These are phyloP conservation scores for Laguncularia racemosa DNA, from an alignment of 345 rosid genomes.

Conservation along the genomic window DNA sequence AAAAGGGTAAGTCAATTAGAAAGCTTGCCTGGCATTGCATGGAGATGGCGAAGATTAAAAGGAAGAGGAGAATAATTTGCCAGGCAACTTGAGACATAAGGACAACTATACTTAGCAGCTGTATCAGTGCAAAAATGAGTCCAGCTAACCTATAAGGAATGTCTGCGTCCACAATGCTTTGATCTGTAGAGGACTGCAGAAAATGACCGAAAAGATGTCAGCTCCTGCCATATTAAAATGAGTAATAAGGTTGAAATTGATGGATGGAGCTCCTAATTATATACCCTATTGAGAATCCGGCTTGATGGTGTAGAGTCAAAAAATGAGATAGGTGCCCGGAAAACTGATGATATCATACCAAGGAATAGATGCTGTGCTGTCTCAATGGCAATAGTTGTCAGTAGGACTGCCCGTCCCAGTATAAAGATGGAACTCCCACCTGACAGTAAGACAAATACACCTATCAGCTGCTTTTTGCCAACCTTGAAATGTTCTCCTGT, in stretches of 20 bases:
- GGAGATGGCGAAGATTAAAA: slow-evolving; percentile 43
- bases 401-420: slow-evolving; percentile 54
- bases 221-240: no score
- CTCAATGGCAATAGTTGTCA: slow-evolving; percentile 49
- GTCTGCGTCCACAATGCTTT: slow-evolving; percentile 66
- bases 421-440: slow-evolving; percentile 63
- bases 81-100: slow-evolving; percentile 63
- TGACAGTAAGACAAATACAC: slow-evolving; percentile 42
- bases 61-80: slow-evolving; percentile 55
- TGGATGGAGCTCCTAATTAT: slow-evolving; percentile 3
- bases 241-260: no score
- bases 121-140: slow-evolving; percentile 66
- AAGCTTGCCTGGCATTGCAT: slow-evolving; percentile 54
- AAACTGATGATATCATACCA: slow-evolving; percentile 49
- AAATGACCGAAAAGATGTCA: background rate
- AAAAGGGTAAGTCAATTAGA: background rate
- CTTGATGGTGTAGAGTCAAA: slow-evolving; percentile 72
- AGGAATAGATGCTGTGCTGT: slow-evolving; percentile 55
- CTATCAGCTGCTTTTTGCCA: slow-evolving; percentile 29
- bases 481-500: slow-evolving; percentile 30
- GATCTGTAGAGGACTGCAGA: slow-evolving; percentile 64
- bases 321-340: slow-evolving; percentile 58
- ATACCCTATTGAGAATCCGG: slow-evolving; percentile 52
- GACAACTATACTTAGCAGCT: slow-evolving; percentile 51
- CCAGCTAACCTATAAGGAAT: slow-evolving; percentile 76